Evolutionary conservation across 805 yeast species (phyloP).

Genomic region (Danielia reshetovae): DNA sequence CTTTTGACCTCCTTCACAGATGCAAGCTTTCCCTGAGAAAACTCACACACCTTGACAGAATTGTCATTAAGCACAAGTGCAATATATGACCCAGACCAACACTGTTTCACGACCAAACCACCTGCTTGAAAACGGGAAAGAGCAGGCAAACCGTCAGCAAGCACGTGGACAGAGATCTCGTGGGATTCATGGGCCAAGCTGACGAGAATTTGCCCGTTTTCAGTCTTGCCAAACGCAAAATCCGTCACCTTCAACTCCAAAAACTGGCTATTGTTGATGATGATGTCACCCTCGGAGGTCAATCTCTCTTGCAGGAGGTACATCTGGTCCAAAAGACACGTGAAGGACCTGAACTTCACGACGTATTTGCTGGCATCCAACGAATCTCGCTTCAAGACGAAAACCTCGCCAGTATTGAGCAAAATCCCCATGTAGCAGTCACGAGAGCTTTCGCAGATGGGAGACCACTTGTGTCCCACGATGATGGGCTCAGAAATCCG

Average conservation of each 20-base stretch:
- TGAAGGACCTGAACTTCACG: constrained; percentile 25
- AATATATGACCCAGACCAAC: constrained; percentile 14
- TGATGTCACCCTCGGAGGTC: constrained; percentile 18
- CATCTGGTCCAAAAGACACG: constrained; percentile 21
- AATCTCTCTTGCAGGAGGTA: constrained; percentile 14
- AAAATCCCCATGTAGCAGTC: constrained; percentile 31
- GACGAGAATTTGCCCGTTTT: constrained; percentile 5
- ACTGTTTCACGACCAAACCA: constrained; percentile 13
- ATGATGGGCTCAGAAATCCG: constrained; percentile 31
- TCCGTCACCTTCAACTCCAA: constrained; percentile 21
- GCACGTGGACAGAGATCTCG: constrained; percentile 13
- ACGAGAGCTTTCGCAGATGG: constrained; percentile 18
- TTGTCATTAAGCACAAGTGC: constrained; percentile 14
- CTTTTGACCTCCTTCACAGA: constrained; percentile 2
- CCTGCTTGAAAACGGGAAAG: constrained; percentile 3
- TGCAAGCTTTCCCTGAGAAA: not conserved
- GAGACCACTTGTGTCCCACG: constrained; percentile 34
- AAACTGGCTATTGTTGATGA: constrained; percentile 18
- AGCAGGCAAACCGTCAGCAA: constrained; percentile 7
- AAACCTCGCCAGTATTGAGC: constrained; percentile 35
- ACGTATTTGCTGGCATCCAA: constrained; percentile 20
- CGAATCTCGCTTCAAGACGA: constrained; percentile 27
- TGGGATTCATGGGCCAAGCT: constrained; percentile 16
- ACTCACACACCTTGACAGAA: constrained; percentile 12
- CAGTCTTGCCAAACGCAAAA: constrained; percentile 22